phyloP scores from a whole-genome alignment of 208 protist genomes.

The Leishmania martiniquensis region DNA sequence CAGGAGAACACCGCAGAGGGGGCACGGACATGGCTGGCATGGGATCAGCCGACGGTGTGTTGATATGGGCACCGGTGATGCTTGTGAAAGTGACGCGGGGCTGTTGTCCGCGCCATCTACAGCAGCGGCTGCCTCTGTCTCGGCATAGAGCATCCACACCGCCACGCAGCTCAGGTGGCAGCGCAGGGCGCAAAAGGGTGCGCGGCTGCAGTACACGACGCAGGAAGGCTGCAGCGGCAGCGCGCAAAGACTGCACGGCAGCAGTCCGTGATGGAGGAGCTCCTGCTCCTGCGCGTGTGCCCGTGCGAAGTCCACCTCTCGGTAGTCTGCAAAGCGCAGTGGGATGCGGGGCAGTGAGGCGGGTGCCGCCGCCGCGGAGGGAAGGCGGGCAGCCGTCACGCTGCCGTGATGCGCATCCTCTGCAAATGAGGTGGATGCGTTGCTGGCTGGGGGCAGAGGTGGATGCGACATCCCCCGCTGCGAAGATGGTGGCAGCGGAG shows the following conservation, averaged over 20 bases:
- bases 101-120: neutral
- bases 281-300: constrained; percentile 45
- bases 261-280: constrained; percentile 41
- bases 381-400: neutral
- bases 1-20: constrained; percentile 65
- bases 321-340: constrained; percentile 41
- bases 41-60: constrained; percentile 16
- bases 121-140: neutral
- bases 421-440: neutral
- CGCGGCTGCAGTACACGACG: constrained; percentile 62
- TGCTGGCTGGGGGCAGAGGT: neutral
- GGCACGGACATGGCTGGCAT: constrained; percentile 49
- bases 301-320: constrained; percentile 54
- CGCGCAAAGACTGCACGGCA: constrained; percentile 75
- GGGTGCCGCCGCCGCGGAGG: neutral
- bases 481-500: constrained; percentile 1
- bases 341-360: constrained; percentile 17
- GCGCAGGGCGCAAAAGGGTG: constrained; percentile 69
- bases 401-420: neutral
- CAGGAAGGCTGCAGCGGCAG: constrained; percentile 63
- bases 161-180: constrained; percentile 73
- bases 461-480: neutral
- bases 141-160: constrained; percentile 68
- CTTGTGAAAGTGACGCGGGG: constrained; percentile 1
- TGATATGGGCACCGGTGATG: constrained; percentile 5